Conservation (phyloP, 2,329 filamentous ascomycete genomes). For the Diaporthe ilicicola region DNA sequence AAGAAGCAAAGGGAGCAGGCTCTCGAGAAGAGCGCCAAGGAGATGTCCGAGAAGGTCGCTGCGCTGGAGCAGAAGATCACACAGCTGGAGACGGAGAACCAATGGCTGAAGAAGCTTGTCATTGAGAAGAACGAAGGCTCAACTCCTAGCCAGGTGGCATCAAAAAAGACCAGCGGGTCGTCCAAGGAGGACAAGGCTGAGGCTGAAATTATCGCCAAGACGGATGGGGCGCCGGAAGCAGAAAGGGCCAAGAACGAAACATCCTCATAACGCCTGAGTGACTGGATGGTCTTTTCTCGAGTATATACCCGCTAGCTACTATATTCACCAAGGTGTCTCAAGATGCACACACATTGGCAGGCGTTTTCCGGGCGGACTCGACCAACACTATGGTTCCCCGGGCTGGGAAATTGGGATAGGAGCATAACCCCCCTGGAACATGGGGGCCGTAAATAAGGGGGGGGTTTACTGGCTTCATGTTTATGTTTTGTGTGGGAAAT, state of each 20-base stretch:
- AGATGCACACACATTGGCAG: slow-evolving; percentile 28
- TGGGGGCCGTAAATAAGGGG: background rate
- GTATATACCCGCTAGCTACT: slow-evolving; percentile 20
- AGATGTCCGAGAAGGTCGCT: slow-evolving; percentile 82
- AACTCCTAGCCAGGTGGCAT: slow-evolving; percentile 54
- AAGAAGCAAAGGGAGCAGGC: slow-evolving; percentile 95
- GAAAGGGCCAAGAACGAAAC: slow-evolving; percentile 21
- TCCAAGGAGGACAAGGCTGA: slow-evolving; percentile 49
- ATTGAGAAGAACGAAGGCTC: slow-evolving; percentile 79
- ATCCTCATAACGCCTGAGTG: slow-evolving; percentile 24
- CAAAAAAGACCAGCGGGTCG: slow-evolving; percentile 61
- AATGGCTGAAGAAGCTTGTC: slow-evolving; percentile 81
- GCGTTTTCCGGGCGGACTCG: slow-evolving; percentile 26
- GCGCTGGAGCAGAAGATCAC: slow-evolving; percentile 76
- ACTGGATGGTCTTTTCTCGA: background rate
- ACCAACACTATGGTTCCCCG: slow-evolving; percentile 1
- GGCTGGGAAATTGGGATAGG: slow-evolving; percentile 14
- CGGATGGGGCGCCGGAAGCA: slow-evolving; percentile 20
- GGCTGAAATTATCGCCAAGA: slow-evolving; percentile 36
- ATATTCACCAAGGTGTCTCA: slow-evolving; percentile 19
- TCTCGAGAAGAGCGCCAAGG: slow-evolving; percentile 82
- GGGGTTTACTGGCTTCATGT: slow-evolving; percentile 9
- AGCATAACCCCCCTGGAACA: slow-evolving; percentile 25
- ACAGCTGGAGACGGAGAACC: slow-evolving; percentile 84
- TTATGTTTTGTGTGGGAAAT: slow-evolving; percentile 6